A percentile compares a stretch with the other conserved stretches of the same genome.
phyloP scores from a whole-genome alignment of 2,329 filamentous ascomycete species.

The Aureobasidium sp. region DNA sequence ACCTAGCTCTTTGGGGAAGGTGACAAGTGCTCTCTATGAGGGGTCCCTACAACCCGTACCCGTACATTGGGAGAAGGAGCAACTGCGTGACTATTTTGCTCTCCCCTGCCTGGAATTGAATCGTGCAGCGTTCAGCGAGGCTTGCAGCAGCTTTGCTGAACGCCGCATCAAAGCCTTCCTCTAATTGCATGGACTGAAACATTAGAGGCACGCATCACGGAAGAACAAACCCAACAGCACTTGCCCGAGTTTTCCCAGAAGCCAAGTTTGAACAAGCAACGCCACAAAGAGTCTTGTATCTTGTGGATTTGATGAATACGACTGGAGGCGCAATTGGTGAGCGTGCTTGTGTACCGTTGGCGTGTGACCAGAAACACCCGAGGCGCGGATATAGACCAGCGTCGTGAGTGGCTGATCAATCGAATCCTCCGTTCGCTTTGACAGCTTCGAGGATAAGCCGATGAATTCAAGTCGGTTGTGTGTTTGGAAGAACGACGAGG shows the following conservation, averaged over 20 bases:
- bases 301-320: background rate
- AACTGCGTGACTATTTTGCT: background rate
- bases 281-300: background rate
- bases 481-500: background rate
- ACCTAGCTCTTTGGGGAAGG: background rate
- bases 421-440: background rate
- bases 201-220: background rate
- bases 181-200: background rate
- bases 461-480: no score
- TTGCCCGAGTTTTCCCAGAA: background rate
- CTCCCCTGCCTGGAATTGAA: background rate
- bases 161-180: background rate
- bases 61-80: background rate
- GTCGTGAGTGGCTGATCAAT: background rate
- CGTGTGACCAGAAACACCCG: background rate
- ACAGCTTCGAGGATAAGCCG: background rate
- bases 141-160: background rate
- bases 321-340: background rate
- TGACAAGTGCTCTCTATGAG: background rate
- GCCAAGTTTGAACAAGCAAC: conserved; percentile 7
- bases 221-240: background rate
- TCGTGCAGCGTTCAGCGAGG: background rate
- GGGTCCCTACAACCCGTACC: background rate
- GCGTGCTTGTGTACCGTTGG: background rate
- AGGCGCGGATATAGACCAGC: background rate